Evolutionary conservation across 441 rosid genomes (phyloP).

Genomic region (Eruca vesicaria): DNA sequence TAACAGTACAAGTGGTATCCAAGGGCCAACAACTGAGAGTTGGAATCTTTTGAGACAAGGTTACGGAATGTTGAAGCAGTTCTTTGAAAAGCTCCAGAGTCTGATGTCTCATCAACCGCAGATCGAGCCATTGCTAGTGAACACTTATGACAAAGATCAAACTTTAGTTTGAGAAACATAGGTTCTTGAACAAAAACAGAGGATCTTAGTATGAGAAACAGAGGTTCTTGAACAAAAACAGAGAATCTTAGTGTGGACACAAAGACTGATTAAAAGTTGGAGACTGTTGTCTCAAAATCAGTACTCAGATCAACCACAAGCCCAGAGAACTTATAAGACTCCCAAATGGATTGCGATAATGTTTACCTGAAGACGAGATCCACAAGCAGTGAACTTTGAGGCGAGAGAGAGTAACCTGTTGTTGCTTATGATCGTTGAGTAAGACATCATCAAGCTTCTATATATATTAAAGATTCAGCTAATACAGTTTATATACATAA

Average conservation of each 20-base stretch:
- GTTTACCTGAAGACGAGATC: constrained; percentile 34
- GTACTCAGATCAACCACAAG: not conserved
- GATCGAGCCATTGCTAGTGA: constrained; percentile 65
- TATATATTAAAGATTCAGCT: not conserved
- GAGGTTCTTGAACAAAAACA: not conserved
- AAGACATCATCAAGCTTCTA: constrained; percentile 22
- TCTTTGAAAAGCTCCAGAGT: constrained; percentile 70
- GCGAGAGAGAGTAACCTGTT: constrained; percentile 25
- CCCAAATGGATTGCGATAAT: not conserved
- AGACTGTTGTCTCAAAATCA: constrained; percentile 7
- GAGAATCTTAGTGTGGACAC: not conserved
- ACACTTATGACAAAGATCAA: constrained; percentile 16
- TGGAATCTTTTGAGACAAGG: constrained; percentile 55
- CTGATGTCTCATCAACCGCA: constrained; percentile 69
- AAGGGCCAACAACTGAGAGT: constrained; percentile 71
- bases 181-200: not conserved
- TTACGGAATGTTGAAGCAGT: constrained; percentile 82
- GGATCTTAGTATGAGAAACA: not conserved
- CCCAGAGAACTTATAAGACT: not conserved
- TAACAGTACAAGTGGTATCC: too few relatives aligned
- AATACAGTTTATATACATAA: not conserved
- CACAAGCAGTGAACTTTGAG: constrained; percentile 17
- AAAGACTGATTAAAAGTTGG: not conserved
- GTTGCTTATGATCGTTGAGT: constrained; percentile 11
- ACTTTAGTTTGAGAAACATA: not conserved